Evolutionary conservation across 345 rosid species (phyloP), one percentile per base, ranked within the genome.

Genomic region (Punica granatum): DNA sequence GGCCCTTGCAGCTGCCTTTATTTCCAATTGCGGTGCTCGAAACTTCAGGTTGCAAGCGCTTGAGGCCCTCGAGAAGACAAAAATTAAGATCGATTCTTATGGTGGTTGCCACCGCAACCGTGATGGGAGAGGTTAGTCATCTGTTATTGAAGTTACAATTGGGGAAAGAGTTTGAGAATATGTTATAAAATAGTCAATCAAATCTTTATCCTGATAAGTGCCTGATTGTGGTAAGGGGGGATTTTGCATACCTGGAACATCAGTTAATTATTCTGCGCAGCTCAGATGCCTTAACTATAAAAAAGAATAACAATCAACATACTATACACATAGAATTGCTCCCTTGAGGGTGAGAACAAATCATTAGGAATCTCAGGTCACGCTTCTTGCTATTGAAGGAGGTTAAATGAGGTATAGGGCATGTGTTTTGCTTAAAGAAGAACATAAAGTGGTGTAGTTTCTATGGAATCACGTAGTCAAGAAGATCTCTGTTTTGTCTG

Each of bases 1-100:
- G 60, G 89, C 96, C 72, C 67, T 82, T 7, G 99, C 99, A 63
- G 99, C 97, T 70, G 97, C 97, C 79, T 94, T 94, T 83, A 91
- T 94, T 76, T 91, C 99, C 16, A 94, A 91, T 36, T 94, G 99
- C 37, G 95, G 83, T 64, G 96, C 99, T 37, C 88, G 84, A 58
- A 94, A 94, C 73, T 94, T 94, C 60, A 86, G 97, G 12, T 72
- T 94, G 79, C 90, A 91, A 76, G 99, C 90, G 60, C 95, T 94
- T 75, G 84, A 82, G 60, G 83, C 75, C 5, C 84, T 94, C 76
- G 92, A 81, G 82, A 81, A 77, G 64, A 76, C 77, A 21, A 81
- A 81, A 8, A 25, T 91, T 60, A 75, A 67, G 71, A 89, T 94
- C 62, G 96, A 91, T 82, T 94, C 97, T 37, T 94, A 94, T 79